These are phyloP conservation scores for Ceratocystis albifundus DNA, from an alignment of 2,329 filamentous ascomycete genomes.

Conservation along the genomic window DNA sequence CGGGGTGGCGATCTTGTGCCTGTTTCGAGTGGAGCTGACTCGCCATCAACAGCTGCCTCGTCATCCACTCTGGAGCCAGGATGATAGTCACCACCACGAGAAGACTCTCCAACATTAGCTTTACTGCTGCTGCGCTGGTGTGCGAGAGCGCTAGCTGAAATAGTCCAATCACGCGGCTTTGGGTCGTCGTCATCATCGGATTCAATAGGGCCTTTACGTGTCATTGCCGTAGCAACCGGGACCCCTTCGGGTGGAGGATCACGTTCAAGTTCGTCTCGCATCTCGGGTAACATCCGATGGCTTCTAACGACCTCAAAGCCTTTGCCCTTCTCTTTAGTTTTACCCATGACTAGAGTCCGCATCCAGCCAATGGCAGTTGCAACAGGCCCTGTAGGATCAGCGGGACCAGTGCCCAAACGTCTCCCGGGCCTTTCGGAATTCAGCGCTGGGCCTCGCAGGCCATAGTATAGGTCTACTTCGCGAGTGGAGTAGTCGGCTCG, in stretches of 20 bases:
- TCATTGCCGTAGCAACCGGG: conserved; percentile 50
- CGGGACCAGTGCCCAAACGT: conserved; percentile 83
- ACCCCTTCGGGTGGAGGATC: conserved; percentile 57
- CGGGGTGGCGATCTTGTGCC: conserved; percentile 1
- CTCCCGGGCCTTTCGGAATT: conserved; percentile 70
- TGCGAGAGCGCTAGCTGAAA: conserved; percentile 10
- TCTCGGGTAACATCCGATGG: conserved; percentile 60
- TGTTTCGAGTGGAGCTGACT: conserved; percentile 15
- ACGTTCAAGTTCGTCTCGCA: conserved; percentile 43
- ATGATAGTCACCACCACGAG: conserved; percentile 33
- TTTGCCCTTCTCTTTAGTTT: conserved; percentile 88
- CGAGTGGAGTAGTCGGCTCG: conserved; percentile 81
- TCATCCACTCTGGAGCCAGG: conserved; percentile 24
- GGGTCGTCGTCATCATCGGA: conserved; percentile 49
- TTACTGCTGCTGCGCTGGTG: conserved; percentile 2
- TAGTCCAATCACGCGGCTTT: conserved; percentile 25
- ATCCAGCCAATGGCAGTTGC: conserved; percentile 86
- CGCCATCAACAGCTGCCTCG: conserved; percentile 14
- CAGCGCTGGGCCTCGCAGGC: conserved; percentile 66
- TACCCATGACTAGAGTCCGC: conserved; percentile 63
- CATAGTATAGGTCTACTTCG: conserved; percentile 95
- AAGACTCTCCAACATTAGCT: conserved; percentile 33
- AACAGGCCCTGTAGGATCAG: conserved; percentile 84
- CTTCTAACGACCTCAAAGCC: conserved; percentile 95
- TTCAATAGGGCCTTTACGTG: conserved; percentile 51